A percentile compares a stretch with the other conserved stretches of the same genome.
phyloP scores from a whole-genome alignment of 2,329 filamentous ascomycete genomes.

The Microsporum canis region DNA sequence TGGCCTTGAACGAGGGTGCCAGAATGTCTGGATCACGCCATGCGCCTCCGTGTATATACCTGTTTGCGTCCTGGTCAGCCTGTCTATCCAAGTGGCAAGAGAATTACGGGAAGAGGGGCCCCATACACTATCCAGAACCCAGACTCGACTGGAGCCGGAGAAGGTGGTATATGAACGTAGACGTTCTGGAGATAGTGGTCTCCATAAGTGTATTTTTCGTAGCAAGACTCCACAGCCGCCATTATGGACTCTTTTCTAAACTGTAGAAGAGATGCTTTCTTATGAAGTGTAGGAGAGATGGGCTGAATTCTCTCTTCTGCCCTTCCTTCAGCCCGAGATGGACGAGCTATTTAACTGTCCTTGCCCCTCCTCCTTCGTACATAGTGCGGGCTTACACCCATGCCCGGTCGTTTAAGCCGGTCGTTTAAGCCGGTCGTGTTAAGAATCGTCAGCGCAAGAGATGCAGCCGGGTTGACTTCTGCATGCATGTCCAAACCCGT shows the following conservation, averaged over 20 bases:
- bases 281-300: no score
- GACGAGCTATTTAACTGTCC: no score
- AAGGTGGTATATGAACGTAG: conserved; percentile 18
- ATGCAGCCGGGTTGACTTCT: no score
- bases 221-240: background rate
- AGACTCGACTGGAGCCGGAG: conserved; percentile 15
- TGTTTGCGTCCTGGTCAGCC: conserved; percentile 10
- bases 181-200: conserved; percentile 26
- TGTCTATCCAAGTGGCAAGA: background rate
- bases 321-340: no score
- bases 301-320: no score
- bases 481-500: no score
- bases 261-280: no score
- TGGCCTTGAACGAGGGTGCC: conserved; percentile 26
- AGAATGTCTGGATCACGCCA: conserved; percentile 38
- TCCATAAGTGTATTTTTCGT: conserved; percentile 19
- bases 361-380: no score
- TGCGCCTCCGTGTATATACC: conserved; percentile 36
- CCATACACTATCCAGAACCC: conserved; percentile 34
- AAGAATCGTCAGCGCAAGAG: no score
- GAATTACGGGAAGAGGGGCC: background rate
- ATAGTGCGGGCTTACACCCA: no score
- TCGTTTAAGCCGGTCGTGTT: no score
- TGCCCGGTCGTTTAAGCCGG: no score
- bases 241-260: background rate